Evolutionary conservation across 2,329 filamentous ascomycete genomes (phyloP).

Genomic region (Gremmenia infestans): DNA sequence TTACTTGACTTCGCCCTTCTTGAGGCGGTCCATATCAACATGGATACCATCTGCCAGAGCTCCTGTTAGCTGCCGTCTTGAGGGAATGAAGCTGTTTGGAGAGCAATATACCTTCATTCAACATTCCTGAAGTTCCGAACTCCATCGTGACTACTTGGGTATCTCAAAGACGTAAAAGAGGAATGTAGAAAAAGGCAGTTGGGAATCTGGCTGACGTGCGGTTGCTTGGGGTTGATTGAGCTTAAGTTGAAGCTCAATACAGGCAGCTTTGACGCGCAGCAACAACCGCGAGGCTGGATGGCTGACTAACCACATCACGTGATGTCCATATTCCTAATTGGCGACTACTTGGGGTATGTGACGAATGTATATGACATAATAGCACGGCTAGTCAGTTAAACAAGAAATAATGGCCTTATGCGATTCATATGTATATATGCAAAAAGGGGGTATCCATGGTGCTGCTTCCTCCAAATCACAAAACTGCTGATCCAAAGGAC

Average conservation of each 20-base stretch:
- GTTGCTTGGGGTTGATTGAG: constrained; percentile 2
- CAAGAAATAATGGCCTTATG: too few relatives aligned
- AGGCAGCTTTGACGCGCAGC: constrained; percentile 24
- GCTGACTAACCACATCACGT: constrained; percentile 6
- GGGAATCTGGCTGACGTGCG: not conserved
- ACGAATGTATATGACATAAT: not conserved
- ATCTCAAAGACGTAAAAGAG: not conserved
- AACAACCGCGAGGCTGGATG: constrained; percentile 9
- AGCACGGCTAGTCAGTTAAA: not conserved
- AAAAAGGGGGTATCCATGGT: too few relatives aligned
- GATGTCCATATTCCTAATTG: too few relatives aligned
- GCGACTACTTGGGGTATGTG: too few relatives aligned
- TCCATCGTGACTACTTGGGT: constrained; percentile 45
- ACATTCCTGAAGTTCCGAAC: constrained; percentile 55
- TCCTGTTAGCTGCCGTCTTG: constrained; percentile 25
- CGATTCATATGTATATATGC: too few relatives aligned
- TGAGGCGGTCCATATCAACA: constrained; percentile 96
- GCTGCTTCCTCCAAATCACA: too few relatives aligned
- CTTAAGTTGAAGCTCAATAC: constrained; percentile 17
- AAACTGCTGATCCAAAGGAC: too few relatives aligned
- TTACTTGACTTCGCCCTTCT: constrained; percentile 98
- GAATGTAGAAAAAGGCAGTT: not conserved
- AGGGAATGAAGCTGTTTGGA: constrained; percentile 9
- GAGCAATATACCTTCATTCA: constrained; percentile 54
- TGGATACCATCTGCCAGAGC: constrained; percentile 84